Percentiles rank a stretch among this genome's conserved stretches.
Conservation (phyloP, 2,329 filamentous ascomycete genomes). For the Cladosporium sp. region DNA sequence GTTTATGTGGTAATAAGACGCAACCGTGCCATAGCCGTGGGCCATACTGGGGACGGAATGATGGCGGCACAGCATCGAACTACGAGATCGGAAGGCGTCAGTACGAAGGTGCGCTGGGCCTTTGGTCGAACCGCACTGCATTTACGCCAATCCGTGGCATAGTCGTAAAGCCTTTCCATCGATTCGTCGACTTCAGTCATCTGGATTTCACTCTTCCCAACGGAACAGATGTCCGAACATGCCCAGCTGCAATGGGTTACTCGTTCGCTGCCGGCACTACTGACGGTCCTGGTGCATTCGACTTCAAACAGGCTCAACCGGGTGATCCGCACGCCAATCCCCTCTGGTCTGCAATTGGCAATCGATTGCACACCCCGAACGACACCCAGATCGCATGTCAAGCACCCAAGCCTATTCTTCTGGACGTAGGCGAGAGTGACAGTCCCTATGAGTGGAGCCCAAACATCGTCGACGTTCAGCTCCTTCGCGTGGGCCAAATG, state of each 20-base stretch:
- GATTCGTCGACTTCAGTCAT: conserved; percentile 75
- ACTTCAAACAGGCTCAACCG: conserved; percentile 85
- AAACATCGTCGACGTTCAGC: conserved; percentile 86
- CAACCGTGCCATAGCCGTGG: conserved; percentile 71
- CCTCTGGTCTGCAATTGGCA: conserved; percentile 73
- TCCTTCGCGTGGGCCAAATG: conserved; percentile 77
- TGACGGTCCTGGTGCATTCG: conserved; percentile 85
- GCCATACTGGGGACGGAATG: conserved; percentile 62
- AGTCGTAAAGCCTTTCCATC: conserved; percentile 76
- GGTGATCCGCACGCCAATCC: conserved; percentile 70
- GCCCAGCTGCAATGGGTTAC: conserved; percentile 82
- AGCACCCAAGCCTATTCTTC: conserved; percentile 73
- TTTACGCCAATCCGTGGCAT: conserved; percentile 55
- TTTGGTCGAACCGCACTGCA: conserved; percentile 49
- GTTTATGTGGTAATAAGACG: conserved; percentile 72
- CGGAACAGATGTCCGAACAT: conserved; percentile 67
- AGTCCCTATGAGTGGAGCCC: conserved; percentile 82
- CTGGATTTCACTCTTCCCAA: conserved; percentile 72
- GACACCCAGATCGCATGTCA: conserved; percentile 72
- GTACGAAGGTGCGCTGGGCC: conserved; percentile 54
- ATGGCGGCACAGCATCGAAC: conserved; percentile 64
- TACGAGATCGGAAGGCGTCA: conserved; percentile 74
- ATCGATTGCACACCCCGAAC: conserved; percentile 66
- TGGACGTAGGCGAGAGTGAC: conserved; percentile 80
- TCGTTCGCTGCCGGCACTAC: conserved; percentile 91